Evolutionary conservation across 371 early-diverging fungal species (phyloP).

Genomic region (Rhizopus delemar): DNA sequence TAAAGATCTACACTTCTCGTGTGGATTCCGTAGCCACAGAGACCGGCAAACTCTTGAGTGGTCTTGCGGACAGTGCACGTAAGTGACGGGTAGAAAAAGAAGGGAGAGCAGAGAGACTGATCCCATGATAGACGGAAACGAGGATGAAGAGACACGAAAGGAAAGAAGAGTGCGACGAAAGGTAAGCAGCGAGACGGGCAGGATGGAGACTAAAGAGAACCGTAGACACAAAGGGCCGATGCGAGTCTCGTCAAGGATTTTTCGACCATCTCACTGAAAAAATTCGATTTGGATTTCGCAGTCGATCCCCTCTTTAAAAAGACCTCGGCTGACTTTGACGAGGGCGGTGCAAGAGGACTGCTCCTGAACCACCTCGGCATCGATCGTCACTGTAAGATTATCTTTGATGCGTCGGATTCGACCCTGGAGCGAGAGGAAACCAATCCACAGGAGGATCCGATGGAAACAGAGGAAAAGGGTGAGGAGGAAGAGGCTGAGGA

Average conservation of each 20-base stretch:
- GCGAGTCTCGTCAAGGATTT: slow-evolving; percentile 84
- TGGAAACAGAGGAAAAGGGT: slow-evolving; percentile 8
- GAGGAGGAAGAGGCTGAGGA: slow-evolving; percentile 3
- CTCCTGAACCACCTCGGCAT: slow-evolving; percentile 85
- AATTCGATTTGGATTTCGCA: slow-evolving; percentile 88
- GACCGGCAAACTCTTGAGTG: slow-evolving; percentile 89
- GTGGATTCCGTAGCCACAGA: slow-evolving; percentile 98
- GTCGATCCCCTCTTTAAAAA: slow-evolving; percentile 98
- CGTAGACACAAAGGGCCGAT: slow-evolving; percentile 50
- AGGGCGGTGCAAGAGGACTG: slow-evolving; percentile 95
- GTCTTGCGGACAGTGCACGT: slow-evolving; percentile 75
- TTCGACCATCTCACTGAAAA: slow-evolving; percentile 75
- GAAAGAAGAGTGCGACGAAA: slow-evolving; percentile 44
- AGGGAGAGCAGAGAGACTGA: too few species aligned
- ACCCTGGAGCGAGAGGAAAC: slow-evolving; percentile 46
- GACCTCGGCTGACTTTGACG: slow-evolving; percentile 96
- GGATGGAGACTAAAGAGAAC: not conserved
- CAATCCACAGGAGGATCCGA: slow-evolving; percentile 11
- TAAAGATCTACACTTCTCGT: slow-evolving; percentile 98
- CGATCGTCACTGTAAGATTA: slow-evolving; percentile 81
- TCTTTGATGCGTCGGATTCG: slow-evolving; percentile 93
- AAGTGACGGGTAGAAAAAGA: slow-evolving; percentile 11
- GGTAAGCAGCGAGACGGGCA: slow-evolving; percentile 16
- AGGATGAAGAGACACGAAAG: slow-evolving; percentile 54
- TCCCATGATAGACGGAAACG: slow-evolving; percentile 32